Conservation (phyloP, 352 stramenopile species). For the Pythium plurisporium region DNA sequence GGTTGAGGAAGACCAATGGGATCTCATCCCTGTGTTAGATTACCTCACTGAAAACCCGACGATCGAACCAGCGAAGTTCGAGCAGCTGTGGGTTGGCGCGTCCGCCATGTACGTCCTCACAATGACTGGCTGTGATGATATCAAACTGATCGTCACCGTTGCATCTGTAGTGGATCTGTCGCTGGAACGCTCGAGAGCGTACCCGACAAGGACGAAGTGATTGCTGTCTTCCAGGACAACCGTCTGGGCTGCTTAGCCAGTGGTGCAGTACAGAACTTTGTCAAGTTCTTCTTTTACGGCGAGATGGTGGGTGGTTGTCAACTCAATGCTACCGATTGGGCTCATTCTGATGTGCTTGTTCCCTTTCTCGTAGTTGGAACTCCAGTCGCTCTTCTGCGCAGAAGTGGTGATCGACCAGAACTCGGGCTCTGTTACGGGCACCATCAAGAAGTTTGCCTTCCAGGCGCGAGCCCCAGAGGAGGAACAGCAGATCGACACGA, state of each 20-base stretch:
- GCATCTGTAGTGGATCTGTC: constrained; percentile 41
- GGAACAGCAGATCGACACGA: constrained; percentile 75
- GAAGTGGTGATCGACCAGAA: constrained; percentile 70
- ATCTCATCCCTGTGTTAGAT: constrained; percentile 58
- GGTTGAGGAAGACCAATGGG: constrained; percentile 29
- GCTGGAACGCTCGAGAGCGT: constrained; percentile 45
- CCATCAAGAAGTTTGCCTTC: constrained; percentile 68
- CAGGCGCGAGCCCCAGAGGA: constrained; percentile 51
- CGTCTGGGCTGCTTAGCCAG: constrained; percentile 77
- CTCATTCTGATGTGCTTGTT: background rate
- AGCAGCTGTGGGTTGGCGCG: constrained; percentile 70
- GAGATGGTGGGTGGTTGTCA: constrained; percentile 54
- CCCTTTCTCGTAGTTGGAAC: background rate
- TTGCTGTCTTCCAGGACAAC: constrained; percentile 63
- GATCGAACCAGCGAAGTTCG: constrained; percentile 74
- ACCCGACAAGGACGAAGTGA: constrained; percentile 72
- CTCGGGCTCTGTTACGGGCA: constrained; percentile 48
- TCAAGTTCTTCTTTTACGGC: constrained; percentile 88
- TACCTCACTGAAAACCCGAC: constrained; percentile 55
- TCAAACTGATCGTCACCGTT: constrained; percentile 12
- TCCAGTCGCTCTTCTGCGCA: constrained; percentile 75
- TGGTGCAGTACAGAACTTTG: constrained; percentile 54
- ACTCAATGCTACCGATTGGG: background rate
- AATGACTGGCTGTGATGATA: background rate
- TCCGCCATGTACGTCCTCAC: constrained; percentile 60